Evolutionary conservation across 805 yeast species (phyloP).

Genomic region (Teunomyces tritomae): DNA sequence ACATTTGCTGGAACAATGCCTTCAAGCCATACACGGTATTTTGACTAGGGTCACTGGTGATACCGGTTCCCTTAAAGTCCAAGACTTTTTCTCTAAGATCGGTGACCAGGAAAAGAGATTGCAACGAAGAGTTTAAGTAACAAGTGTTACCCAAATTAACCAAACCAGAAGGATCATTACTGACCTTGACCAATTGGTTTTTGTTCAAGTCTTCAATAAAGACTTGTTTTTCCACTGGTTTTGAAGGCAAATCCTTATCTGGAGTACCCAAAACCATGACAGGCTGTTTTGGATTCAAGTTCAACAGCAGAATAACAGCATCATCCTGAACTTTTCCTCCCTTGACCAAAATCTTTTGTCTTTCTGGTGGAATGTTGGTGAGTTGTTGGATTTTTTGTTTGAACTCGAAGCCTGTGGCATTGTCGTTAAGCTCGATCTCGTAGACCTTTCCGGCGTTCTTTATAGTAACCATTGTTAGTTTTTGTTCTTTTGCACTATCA

Average conservation of each 20-base stretch:
- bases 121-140: slow-evolving; percentile 69
- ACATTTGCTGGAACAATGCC: slow-evolving; percentile 46
- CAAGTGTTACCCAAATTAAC: slow-evolving; percentile 75
- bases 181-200: slow-evolving; percentile 35
- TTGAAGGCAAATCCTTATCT: slow-evolving; percentile 53
- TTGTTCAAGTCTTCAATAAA: slow-evolving; percentile 69
- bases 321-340: slow-evolving; percentile 86
- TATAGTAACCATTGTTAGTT: slow-evolving; percentile 15
- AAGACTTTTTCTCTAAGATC: slow-evolving; percentile 36
- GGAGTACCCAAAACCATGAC: slow-evolving; percentile 94
- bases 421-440: slow-evolving; percentile 44
- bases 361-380: slow-evolving; percentile 81
- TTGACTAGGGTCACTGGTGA: slow-evolving; percentile 12
- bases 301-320: slow-evolving; percentile 47
- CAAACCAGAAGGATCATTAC: slow-evolving; percentile 61
- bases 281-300: slow-evolving; percentile 60
- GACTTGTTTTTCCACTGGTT: slow-evolving; percentile 53
- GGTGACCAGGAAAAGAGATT: slow-evolving; percentile 47
- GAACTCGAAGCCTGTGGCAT: slow-evolving; percentile 57
- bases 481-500: slow-evolving; percentile 2
- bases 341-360: slow-evolving; percentile 87
- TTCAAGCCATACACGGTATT: slow-evolving; percentile 30
- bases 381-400: slow-evolving; percentile 67
- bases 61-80: slow-evolving; percentile 5
- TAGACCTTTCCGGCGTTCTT: slow-evolving; percentile 44